These are phyloP conservation scores for Trypethelium eluteriae DNA, from an alignment of 495 filamentous ascomycete species.

Conservation along the genomic window DNA sequence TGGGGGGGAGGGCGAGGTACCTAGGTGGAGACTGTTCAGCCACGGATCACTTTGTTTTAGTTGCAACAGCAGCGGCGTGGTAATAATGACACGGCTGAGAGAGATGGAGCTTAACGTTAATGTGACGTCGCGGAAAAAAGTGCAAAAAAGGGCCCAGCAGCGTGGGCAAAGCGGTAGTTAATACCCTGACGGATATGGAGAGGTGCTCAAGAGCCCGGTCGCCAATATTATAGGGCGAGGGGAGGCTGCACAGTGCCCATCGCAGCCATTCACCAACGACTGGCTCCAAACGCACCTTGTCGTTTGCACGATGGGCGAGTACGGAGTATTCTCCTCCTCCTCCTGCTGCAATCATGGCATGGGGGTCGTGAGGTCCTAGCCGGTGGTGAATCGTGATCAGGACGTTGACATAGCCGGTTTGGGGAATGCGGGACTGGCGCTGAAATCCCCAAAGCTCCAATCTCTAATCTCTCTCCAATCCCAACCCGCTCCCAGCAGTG, in stretches of 20 bases:
- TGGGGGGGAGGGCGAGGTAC: not conserved
- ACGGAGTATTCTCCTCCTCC: not conserved
- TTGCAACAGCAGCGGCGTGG: not conserved
- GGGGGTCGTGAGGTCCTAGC: not conserved
- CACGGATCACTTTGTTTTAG: not conserved
- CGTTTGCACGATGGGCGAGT: constrained; percentile 1
- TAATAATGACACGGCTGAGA: not conserved
- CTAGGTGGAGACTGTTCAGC: not conserved
- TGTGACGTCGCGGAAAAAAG: not conserved
- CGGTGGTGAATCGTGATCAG: not conserved
- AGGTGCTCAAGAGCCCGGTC: not conserved
- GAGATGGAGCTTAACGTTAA: not conserved
- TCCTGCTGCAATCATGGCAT: constrained; percentile 8
- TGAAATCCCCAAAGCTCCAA: not conserved
- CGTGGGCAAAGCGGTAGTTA: not conserved
- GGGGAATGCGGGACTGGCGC: not conserved
- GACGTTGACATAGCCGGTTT: not conserved
- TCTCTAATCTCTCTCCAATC: no score
- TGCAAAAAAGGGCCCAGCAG: not conserved
- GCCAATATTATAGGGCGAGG: constrained; percentile 10
- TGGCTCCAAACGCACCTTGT: not conserved
- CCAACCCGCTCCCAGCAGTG: no score
- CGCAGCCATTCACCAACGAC: constrained; percentile 7
- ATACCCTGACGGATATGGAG: not conserved
- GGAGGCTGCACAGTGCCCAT: not conserved